These are phyloP conservation scores for Boletus rufocinnamomeus DNA, from an alignment of 768 basidiomycete species.

Conservation along the genomic window DNA sequence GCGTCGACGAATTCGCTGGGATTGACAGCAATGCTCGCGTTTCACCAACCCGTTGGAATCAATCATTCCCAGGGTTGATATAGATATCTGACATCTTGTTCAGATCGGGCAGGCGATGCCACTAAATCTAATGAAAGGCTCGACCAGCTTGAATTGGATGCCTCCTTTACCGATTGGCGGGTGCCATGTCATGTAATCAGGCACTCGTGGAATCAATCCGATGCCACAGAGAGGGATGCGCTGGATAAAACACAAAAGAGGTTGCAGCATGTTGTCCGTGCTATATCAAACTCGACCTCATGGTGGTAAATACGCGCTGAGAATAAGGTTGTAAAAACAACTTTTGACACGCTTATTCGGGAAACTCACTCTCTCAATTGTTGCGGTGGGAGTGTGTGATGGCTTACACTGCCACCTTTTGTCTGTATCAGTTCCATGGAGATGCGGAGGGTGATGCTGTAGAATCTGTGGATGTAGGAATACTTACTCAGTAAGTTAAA, in stretches of 20 bases:
- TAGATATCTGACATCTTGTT: background rate
- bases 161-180: background rate
- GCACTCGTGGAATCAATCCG: background rate
- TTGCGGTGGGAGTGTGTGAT: background rate
- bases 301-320: background rate
- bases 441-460: too few species aligned
- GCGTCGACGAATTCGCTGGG: background rate
- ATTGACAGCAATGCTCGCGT: conserved; percentile 11
- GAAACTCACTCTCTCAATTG: background rate
- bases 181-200: background rate
- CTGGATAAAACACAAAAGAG: background rate
- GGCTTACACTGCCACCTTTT: too few species aligned
- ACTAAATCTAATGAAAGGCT: background rate
- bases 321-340: background rate
- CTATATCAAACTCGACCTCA: background rate
- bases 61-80: background rate
- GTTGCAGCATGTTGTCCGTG: background rate
- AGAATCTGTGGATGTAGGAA: too few species aligned
- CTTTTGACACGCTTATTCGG: background rate
- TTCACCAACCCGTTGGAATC: conserved; percentile 5
- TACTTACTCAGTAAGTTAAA: too few species aligned
- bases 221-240: background rate
- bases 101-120: conserved; percentile 3
- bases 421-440: too few species aligned
- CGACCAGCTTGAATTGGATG: background rate